Base-by-base conservation (phyloP, 768 basidiomycete genomes). In the Russula sp. region DNA sequence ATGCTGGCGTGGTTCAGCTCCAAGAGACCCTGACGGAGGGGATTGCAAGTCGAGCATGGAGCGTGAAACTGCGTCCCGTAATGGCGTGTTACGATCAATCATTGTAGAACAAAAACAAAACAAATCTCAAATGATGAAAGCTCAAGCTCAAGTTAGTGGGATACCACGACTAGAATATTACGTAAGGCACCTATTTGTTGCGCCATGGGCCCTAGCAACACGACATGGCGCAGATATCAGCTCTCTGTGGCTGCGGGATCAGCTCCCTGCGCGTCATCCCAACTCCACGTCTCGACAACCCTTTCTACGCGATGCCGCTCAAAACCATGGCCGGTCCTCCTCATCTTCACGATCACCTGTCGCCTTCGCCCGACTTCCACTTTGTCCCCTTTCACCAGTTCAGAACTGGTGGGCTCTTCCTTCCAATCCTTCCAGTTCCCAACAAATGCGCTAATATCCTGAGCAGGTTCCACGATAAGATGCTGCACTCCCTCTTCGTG, bases 251-350 rank as follows among this genome's bases (percentile, higher is more conserved):
- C 27, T 35, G 13, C 31, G 11, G 2, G 27, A n/a, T 18, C 10
- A 18, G 14, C 35, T 34, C 40, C 14, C 34, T 48, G 27, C 34
- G 11, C 47, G 39, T 63, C 57, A 18, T 61, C 54, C 87, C 87
- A 89, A 18, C 70, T 77, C 87, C 88, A 91, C 55, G 79, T 78
- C 74, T 91, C 89, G 48, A 86, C 73, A 31, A 78, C 75, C 62
- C 89, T 81, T 69, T 88, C 85, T 66, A 89, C 81, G 54, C 83
- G 80, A 66, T 91, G 89, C 66, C 89, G 77, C 70, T 91, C 89
- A 47, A 90, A 48, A 22, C 86, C 83, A 34, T 77, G 75, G 47
- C 68, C 74, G 9, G 81, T 83, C 71, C 77, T 79, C 64, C 87
- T 80, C 63, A 86, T 78, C 72, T 83, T 87, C 20, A 86, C 72